Evolutionary conservation across 306 rosid species (phyloP), one percentile per base, ranked within the genome.

Genomic region (Sphenostylis stenocarpa): DNA sequence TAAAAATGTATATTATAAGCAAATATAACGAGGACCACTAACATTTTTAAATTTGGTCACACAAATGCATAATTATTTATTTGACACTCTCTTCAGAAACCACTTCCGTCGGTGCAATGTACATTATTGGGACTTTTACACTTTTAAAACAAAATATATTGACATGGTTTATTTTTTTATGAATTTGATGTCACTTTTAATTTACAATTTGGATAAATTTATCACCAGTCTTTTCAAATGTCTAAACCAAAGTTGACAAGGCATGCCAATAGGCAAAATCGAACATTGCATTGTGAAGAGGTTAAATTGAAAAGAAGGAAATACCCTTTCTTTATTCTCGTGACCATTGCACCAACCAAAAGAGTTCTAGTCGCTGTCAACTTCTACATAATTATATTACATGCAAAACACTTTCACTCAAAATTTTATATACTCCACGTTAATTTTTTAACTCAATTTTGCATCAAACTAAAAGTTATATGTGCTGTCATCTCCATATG

Each of bases 281-380:
- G 8, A 64, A 15, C 17, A 41, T 72, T 63, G 67, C 39, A 65
- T 66, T 21, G 36, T 36, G 63, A 70, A 63, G 58, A 62, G 36
- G 53, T 29, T 12, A 52, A 47, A 31, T 31, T n/a, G 19, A 56
- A 70, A 21, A 26, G 39, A 16, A 69, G 49, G n/a, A 43, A 53
- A 24, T 60, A 20, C 21, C 26, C 17, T 69, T 43, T 63, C 26
- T 52, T 53, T n/a, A 21, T 63, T 68, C 41, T 76, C 67, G 56
- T 34, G 64, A 38, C 79, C 70, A 26, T 77, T 62, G 51, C 48
- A 17, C 82, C 75, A 63, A 70, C 63, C 39, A 71, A 52, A 71
- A 65, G 24, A 52, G 36, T 41, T 60, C 4, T 23, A 56, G 43
- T 66, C 43, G 14, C 65, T 33, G 56, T 67, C 71, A 57, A 48